phyloP scores from a whole-genome alignment of 352 stramenopile species.

The Globisporangium acanthophoron region DNA sequence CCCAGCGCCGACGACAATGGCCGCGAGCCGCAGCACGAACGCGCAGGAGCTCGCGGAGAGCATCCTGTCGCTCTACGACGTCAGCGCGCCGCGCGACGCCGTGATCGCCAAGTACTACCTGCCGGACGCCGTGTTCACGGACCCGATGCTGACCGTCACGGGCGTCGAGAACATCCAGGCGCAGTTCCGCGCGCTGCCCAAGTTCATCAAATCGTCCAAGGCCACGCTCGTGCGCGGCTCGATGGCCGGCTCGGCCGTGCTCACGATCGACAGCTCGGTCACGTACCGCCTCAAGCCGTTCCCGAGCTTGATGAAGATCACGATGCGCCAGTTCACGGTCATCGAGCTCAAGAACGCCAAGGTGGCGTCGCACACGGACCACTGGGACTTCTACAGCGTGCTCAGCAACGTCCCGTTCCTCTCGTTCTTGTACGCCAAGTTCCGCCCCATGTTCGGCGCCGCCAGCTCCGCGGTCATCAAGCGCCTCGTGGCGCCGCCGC shows the following conservation, averaged over 20 bases:
- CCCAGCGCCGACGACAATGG: conserved; percentile 21
- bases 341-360: conserved; percentile 80
- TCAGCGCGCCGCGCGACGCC: conserved; percentile 54
- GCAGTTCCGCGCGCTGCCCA: conserved; percentile 75
- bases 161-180: conserved; percentile 80
- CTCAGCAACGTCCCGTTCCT: conserved; percentile 72
- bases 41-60: conserved; percentile 73
- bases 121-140: conserved; percentile 70
- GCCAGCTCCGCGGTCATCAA: conserved; percentile 71
- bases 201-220: conserved; percentile 74
- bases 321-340: conserved; percentile 75
- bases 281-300: conserved; percentile 73
- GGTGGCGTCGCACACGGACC: conserved; percentile 77
- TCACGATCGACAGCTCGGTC: conserved; percentile 79
- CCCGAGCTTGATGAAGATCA: conserved; percentile 64
- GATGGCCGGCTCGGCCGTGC: conserved; percentile 71
- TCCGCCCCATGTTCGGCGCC: conserved; percentile 65
- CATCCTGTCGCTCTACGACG: conserved; percentile 82
- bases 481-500: conserved; percentile 33
- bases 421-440: conserved; percentile 76
- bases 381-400: conserved; percentile 83
- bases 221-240: conserved; percentile 74
- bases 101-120: conserved; percentile 79
- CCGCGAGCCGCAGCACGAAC: conserved; percentile 52
- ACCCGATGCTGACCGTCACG: conserved; percentile 67